phyloP scores from a whole-genome alignment of 2,329 filamentous ascomycete species.

The Dactylellina parvicollis region DNA sequence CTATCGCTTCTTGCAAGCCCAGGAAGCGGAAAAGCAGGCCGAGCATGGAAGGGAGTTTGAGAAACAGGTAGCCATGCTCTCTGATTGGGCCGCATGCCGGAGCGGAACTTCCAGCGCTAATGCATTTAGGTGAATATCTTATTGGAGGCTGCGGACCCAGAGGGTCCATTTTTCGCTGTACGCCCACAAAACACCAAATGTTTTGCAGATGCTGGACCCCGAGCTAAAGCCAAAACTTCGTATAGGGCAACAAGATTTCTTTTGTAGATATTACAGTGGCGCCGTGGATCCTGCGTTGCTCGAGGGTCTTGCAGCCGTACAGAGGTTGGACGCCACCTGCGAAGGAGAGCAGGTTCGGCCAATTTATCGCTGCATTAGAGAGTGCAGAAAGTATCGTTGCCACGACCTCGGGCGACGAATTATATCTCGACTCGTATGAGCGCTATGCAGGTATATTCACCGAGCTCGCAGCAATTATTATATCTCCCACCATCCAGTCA shows the following conservation, averaged over 20 bases:
- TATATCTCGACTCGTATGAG: conserved; percentile 75
- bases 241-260: conserved; percentile 59
- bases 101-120: conserved; percentile 44
- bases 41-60: conserved; percentile 71
- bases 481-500: neutral
- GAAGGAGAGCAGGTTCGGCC: conserved; percentile 60
- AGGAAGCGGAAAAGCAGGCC: conserved; percentile 70
- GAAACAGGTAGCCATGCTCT: conserved; percentile 67
- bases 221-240: conserved; percentile 8
- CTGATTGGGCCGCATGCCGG: conserved; percentile 36
- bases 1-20: conserved; percentile 76
- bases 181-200: neutral
- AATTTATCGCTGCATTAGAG: conserved; percentile 62
- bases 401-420: conserved; percentile 63
- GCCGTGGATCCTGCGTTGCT: conserved; percentile 62
- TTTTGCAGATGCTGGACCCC: conserved; percentile 22
- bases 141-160: conserved; percentile 60
- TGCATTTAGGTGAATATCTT: conserved; percentile 58
- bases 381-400: conserved; percentile 61
- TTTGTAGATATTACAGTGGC: conserved; percentile 62
- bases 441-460: conserved; percentile 67
- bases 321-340: conserved; percentile 61
- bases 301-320: conserved; percentile 61
- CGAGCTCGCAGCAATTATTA: conserved; percentile 9
- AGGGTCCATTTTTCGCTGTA: conserved; percentile 58